phyloP scores from a whole-genome alignment of 495 filamentous ascomycete genomes.

The Aspergillus steynii region DNA sequence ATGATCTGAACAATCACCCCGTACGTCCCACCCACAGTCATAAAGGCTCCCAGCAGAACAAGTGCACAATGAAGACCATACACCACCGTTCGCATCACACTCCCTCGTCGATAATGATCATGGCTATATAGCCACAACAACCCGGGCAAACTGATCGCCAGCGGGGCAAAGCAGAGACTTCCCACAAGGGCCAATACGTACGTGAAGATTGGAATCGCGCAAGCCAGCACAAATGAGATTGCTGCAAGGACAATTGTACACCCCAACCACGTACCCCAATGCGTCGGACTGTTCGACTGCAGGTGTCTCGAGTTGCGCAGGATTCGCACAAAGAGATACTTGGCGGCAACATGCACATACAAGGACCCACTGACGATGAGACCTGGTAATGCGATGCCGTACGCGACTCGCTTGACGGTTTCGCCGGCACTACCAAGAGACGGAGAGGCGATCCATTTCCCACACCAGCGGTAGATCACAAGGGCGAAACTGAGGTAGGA shows the following conservation, averaged over 20 bases:
- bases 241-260: constrained; percentile 56
- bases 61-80: constrained; percentile 31
- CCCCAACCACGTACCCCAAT: constrained; percentile 54
- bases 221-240: constrained; percentile 65
- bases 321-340: constrained; percentile 66
- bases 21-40: constrained; percentile 43
- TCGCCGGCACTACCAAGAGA: constrained; percentile 67
- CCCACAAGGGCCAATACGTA: constrained; percentile 55
- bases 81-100: constrained; percentile 10
- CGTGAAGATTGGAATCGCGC: constrained; percentile 70
- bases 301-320: constrained; percentile 55
- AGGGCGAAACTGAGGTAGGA: constrained; percentile 57
- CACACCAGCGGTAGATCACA: constrained; percentile 69
- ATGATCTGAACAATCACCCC: constrained; percentile 40
- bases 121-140: constrained; percentile 51
- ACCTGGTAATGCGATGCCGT: constrained; percentile 73
- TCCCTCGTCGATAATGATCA: constrained; percentile 33
- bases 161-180: constrained; percentile 36
- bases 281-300: constrained; percentile 52
- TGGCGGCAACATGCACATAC: constrained; percentile 59
- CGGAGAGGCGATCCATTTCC: constrained; percentile 64
- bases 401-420: constrained; percentile 64
- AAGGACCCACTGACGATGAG: constrained; percentile 56
- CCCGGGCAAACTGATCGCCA: constrained; percentile 43
- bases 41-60: constrained; percentile 37